These are phyloP conservation scores for Torulaspora microellipsoides DNA, from an alignment of 805 yeast species.

Conservation along the genomic window DNA sequence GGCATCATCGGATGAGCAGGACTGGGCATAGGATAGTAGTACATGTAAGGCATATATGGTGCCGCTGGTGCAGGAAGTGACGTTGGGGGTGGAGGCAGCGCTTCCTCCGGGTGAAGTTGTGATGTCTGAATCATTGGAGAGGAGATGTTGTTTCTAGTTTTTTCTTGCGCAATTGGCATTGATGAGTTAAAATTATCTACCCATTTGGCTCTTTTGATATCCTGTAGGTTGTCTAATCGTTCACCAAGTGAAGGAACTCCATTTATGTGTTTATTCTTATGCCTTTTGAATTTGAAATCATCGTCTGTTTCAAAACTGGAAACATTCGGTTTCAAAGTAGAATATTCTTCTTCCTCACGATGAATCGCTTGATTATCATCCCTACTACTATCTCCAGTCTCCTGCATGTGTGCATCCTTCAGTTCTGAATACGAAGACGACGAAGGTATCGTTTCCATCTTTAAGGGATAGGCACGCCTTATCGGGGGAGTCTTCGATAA, in stretches of 20 bases:
- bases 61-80: slow-evolving; percentile 9
- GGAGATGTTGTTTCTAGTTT: neutral
- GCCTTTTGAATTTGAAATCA: slow-evolving; percentile 33
- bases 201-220: slow-evolving; percentile 28
- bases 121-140: slow-evolving; percentile 2
- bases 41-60: slow-evolving; percentile 25
- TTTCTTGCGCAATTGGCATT: slow-evolving; percentile 8
- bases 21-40: slow-evolving; percentile 25
- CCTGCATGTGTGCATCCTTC: slow-evolving; percentile 3
- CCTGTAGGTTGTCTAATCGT: slow-evolving; percentile 29
- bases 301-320: slow-evolving; percentile 29
- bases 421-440: slow-evolving; percentile 8
- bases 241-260: slow-evolving; percentile 32
- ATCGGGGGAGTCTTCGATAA: slow-evolving; percentile 8
- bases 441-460: slow-evolving; percentile 26
- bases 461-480: slow-evolving; percentile 22
- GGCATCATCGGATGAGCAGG: slow-evolving; percentile 22
- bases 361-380: neutral
- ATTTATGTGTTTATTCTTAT: slow-evolving; percentile 20
- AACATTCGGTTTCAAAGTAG: slow-evolving; percentile 2
- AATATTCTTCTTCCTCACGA: slow-evolving; percentile 5
- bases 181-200: slow-evolving; percentile 35
- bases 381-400: neutral
- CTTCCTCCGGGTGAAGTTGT: slow-evolving; percentile 1
- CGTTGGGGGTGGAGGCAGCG: slow-evolving; percentile 8